Evolutionary conservation across 257 asterid genomes (phyloP).

Genomic region (Eustoma russellianum): DNA sequence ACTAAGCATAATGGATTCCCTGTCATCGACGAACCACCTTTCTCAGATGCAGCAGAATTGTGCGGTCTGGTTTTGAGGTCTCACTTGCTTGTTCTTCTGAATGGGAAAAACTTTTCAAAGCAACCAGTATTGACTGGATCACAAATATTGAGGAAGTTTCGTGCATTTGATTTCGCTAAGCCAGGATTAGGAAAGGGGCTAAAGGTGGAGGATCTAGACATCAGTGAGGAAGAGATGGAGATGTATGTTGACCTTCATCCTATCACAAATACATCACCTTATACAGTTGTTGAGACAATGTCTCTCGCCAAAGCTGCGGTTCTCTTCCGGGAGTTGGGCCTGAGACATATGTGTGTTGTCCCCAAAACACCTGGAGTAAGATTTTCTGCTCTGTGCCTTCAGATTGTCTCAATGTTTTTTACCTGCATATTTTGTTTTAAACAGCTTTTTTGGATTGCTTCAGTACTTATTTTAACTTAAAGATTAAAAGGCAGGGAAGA

Average conservation of each 20-base stretch:
- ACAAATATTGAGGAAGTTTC: constrained; percentile 32
- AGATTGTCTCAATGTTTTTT: neutral
- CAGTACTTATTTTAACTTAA: neutral
- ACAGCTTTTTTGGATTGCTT: neutral
- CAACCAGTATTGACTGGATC: constrained; percentile 37
- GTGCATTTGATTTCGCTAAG: constrained; percentile 80
- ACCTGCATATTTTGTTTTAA: no score
- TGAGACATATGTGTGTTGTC: constrained; percentile 82
- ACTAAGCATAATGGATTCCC: constrained; percentile 88
- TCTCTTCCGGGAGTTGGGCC: constrained; percentile 80
- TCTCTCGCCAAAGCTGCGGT: constrained; percentile 95
- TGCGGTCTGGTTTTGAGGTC: constrained; percentile 84
- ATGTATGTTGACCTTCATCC: constrained; percentile 95
- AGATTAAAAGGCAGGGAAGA: no score
- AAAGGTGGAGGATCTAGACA: constrained; percentile 62
- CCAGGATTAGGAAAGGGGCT: constrained; percentile 90
- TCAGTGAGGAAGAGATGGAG: constrained; percentile 74
- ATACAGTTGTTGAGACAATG: constrained; percentile 89
- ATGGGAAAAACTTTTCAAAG: constrained; percentile 50
- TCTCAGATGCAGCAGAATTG: constrained; percentile 64
- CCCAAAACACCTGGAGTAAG: constrained; percentile 80
- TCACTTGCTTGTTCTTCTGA: constrained; percentile 71
- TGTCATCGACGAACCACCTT: constrained; percentile 82
- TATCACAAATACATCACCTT: constrained; percentile 78
- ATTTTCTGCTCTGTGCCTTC: neutral